phyloP scores from a whole-genome alignment of 768 basidiomycete genomes.

The Boletellus emodensis region DNA sequence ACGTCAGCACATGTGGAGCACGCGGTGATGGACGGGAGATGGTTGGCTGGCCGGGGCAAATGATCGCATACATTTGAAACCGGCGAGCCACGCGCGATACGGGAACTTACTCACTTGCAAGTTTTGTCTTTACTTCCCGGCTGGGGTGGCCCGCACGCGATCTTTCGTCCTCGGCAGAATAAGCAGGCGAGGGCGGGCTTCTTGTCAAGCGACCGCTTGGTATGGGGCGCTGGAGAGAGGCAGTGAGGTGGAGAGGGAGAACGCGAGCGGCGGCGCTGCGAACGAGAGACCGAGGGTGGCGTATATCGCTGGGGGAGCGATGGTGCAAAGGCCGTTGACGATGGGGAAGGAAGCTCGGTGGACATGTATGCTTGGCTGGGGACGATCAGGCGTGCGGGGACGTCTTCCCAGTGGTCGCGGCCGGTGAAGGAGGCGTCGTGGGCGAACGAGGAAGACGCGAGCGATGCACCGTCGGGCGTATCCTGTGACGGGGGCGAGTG shows the following conservation, averaged over 20 bases:
- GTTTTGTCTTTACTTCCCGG: slow-evolving; percentile 51
- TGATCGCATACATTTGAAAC: slow-evolving; percentile 5
- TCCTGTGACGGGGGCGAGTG: slow-evolving; percentile 6
- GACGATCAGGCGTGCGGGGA: background rate
- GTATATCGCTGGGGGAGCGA: slow-evolving; percentile 11
- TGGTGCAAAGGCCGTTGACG: slow-evolving; percentile 7
- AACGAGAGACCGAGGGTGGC: slow-evolving; percentile 15
- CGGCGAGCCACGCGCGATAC: slow-evolving; percentile 5
- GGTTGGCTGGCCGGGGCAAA: background rate
- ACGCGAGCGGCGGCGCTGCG: slow-evolving; percentile 20
- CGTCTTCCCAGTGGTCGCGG: slow-evolving; percentile 25
- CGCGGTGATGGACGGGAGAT: slow-evolving; percentile 19
- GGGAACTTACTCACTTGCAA: slow-evolving; percentile 54
- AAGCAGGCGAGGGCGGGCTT: slow-evolving; percentile 63
- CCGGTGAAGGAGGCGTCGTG: slow-evolving; percentile 8
- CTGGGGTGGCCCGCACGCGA: slow-evolving; percentile 60
- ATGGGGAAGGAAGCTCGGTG: slow-evolving; percentile 9
- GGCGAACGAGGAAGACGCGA: slow-evolving; percentile 14
- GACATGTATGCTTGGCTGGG: slow-evolving; percentile 21
- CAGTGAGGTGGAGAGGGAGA: slow-evolving; percentile 24
- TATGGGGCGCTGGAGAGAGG: slow-evolving; percentile 22
- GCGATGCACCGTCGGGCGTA: slow-evolving; percentile 11
- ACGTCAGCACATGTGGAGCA: slow-evolving; percentile 26
- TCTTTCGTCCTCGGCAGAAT: slow-evolving; percentile 65
- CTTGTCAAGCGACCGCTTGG: slow-evolving; percentile 35